Percentiles rank a stretch among this genome's conserved stretches.
Evolutionary conservation across 371 early-diverging fungal genomes (phyloP).

Genomic region (Mucor piriformis): DNA sequence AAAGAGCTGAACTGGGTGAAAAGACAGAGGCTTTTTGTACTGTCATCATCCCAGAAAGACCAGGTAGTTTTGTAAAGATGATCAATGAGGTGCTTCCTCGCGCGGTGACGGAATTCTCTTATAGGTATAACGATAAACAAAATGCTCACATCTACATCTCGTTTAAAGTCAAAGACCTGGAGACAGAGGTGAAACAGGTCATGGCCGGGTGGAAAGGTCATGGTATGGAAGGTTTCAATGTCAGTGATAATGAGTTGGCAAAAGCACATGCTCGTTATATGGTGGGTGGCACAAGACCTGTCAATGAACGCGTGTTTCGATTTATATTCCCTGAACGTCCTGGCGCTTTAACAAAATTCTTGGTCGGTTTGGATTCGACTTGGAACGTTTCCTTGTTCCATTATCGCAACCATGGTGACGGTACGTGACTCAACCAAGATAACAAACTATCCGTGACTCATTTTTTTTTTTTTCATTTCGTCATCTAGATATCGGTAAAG

Average conservation of each 20-base stretch:
- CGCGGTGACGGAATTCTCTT: slow-evolving; percentile 90
- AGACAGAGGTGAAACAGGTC: slow-evolving; percentile 69
- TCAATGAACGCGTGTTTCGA: slow-evolving; percentile 87
- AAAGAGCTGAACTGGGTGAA: slow-evolving; percentile 92
- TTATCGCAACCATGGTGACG: slow-evolving; percentile 94
- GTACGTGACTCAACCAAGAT: slow-evolving; percentile 31
- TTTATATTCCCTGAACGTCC: slow-evolving; percentile 97
- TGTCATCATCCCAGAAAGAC: slow-evolving; percentile 88
- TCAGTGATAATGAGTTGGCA: slow-evolving; percentile 91
- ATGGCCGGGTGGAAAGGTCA: slow-evolving; percentile 56
- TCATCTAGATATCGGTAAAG: slow-evolving; percentile 83
- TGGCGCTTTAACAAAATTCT: slow-evolving; percentile 86
- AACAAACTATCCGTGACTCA: neutral
- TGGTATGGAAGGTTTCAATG: slow-evolving; percentile 78
- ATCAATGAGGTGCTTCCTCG: slow-evolving; percentile 82
- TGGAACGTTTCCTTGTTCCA: slow-evolving; percentile 97
- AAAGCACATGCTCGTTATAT: slow-evolving; percentile 93
- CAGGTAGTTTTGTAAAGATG: slow-evolving; percentile 86
- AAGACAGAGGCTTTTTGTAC: slow-evolving; percentile 87
- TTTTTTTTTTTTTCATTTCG: neutral
- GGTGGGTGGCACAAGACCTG: slow-evolving; percentile 79
- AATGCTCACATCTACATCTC: slow-evolving; percentile 89
- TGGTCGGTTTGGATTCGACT: slow-evolving; percentile 67
- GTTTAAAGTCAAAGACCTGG: slow-evolving; percentile 71
- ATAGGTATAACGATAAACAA: slow-evolving; percentile 81